These are phyloP conservation scores for Ascomycota sp. DNA, from an alignment of 2,329 filamentous ascomycete species.

Conservation along the genomic window DNA sequence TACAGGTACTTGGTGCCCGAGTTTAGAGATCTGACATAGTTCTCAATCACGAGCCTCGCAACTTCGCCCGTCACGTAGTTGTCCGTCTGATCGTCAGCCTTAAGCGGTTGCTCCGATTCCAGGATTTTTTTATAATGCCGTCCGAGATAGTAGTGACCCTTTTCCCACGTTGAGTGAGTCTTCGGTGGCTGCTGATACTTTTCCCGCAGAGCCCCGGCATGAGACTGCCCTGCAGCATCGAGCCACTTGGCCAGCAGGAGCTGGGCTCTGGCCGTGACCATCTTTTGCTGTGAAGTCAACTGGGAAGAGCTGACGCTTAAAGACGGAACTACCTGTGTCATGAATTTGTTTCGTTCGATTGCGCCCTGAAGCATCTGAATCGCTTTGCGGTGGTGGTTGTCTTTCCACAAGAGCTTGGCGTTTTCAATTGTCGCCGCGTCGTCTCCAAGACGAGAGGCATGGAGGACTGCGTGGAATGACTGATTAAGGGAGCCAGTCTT, in stretches of 20 bases:
- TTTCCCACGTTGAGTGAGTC: constrained; percentile 62
- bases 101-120: constrained; percentile 67
- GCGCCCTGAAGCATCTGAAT: constrained; percentile 80
- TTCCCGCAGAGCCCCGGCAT: constrained; percentile 55
- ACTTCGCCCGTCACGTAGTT: constrained; percentile 63
- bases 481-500: constrained; percentile 70
- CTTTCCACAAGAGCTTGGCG: constrained; percentile 78
- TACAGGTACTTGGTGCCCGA: constrained; percentile 92
- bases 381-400: constrained; percentile 82
- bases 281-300: constrained; percentile 28
- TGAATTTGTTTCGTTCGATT: constrained; percentile 63
- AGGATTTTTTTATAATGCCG: constrained; percentile 94
- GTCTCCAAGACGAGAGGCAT: constrained; percentile 68
- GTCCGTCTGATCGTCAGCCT: constrained; percentile 56
- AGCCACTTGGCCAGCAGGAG: constrained; percentile 92
- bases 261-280: constrained; percentile 58
- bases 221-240: constrained; percentile 82
- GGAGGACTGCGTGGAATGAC: constrained; percentile 83
- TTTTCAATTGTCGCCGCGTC: constrained; percentile 86
- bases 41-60: constrained; percentile 78
- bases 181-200: constrained; percentile 72
- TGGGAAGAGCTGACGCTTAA: constrained; percentile 12
- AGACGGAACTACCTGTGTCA: constrained; percentile 22
- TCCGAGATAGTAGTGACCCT: constrained; percentile 90
- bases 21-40: constrained; percentile 69